Conservation (phyloP, 805 yeast genomes). For the Candida dendrica region DNA sequence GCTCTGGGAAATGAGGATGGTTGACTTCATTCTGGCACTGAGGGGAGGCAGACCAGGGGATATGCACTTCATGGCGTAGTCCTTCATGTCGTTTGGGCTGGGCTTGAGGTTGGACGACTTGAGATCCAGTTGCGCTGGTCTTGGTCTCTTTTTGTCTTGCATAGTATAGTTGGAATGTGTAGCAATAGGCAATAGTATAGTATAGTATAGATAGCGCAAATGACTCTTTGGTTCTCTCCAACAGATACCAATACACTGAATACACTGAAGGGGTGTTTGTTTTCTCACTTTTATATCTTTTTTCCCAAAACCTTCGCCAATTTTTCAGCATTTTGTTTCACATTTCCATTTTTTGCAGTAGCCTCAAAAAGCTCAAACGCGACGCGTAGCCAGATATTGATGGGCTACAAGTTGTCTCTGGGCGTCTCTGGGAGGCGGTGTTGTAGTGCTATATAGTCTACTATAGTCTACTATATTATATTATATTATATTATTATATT, state of each 20-base stretch:
- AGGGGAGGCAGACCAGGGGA: conserved; percentile 23
- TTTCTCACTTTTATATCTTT: too few species aligned
- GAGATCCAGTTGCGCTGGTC: conserved; percentile 19
- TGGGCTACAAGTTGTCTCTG: background rate
- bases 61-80: conserved; percentile 20
- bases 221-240: too few species aligned
- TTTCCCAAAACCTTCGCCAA: too few species aligned
- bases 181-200: background rate
- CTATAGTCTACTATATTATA: too few species aligned
- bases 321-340: background rate
- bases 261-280: too few species aligned
- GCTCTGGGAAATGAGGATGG: conserved; percentile 17
- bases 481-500: too few species aligned
- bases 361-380: conserved; percentile 1
- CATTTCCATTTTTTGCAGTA: background rate
- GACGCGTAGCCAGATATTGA: too few species aligned
- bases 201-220: too few species aligned
- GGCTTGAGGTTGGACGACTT: conserved; percentile 9
- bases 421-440: background rate
- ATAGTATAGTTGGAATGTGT: conserved; percentile 1
- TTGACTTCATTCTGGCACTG: conserved; percentile 20
- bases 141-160: conserved; percentile 18
- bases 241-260: too few species aligned
- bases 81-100: conserved; percentile 10
- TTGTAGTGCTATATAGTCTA: background rate